Percentiles rank a stretch among this genome's conserved stretches.
Conservation (phyloP, 192 early-diverging fungal genomes). For the Coemansia sp. region DNA sequence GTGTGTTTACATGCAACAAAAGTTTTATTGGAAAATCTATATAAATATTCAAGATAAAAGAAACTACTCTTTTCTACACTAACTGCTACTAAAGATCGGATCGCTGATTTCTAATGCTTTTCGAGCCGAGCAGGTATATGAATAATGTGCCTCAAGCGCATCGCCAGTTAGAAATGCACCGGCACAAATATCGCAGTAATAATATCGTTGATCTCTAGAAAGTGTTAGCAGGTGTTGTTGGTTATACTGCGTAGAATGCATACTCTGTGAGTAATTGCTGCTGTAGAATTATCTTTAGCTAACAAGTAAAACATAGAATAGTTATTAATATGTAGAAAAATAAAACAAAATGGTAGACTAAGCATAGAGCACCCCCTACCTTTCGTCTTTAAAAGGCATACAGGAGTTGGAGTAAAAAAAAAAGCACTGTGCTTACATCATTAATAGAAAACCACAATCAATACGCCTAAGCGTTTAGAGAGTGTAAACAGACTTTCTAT, state of each 20-base stretch:
- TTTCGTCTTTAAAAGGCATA: background rate
- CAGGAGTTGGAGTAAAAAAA: background rate
- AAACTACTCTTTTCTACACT: background rate
- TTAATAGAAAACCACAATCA: background rate
- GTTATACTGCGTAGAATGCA: background rate
- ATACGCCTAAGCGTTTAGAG: background rate
- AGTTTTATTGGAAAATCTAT: background rate
- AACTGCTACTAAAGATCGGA: background rate
- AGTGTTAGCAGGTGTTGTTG: background rate
- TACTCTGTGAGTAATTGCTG: background rate
- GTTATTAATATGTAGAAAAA: background rate
- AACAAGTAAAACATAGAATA: background rate
- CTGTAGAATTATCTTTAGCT: background rate
- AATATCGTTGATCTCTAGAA: conserved; percentile 9
- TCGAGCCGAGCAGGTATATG: conserved; percentile 7
- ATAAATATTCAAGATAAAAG: background rate
- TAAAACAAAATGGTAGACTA: no score
- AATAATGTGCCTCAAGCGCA: conserved; percentile 11
- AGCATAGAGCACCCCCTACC: no score
- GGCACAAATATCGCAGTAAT: conserved; percentile 4
- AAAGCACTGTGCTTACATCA: background rate
- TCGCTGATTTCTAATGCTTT: conserved; percentile 2
- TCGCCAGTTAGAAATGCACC: conserved; percentile 16
- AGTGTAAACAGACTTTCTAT: background rate
- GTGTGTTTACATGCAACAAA: background rate